Conservation (phyloP, 2,329 filamentous ascomycete genomes). For the Exophiala sp. region DNA sequence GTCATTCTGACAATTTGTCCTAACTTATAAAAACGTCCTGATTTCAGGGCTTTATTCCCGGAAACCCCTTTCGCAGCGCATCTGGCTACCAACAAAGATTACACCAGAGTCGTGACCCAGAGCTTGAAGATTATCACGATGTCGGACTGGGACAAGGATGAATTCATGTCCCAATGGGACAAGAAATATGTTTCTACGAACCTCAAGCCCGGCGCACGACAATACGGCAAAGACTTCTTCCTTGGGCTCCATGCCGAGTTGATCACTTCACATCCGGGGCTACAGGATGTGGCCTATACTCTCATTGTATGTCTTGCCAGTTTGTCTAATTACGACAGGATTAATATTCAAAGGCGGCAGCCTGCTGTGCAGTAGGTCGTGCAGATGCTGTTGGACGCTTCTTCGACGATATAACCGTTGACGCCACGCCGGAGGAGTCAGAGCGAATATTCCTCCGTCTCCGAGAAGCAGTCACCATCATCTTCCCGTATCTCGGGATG, state of each 20-base stretch:
- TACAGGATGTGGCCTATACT: constrained; percentile 4
- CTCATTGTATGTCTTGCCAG: constrained; percentile 5
- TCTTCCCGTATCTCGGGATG: constrained; percentile 10
- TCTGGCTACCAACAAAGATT: too few relatives aligned
- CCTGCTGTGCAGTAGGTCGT: constrained; percentile 12
- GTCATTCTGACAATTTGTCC: too few relatives aligned
- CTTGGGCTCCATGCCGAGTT: background rate
- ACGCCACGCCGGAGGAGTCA: constrained; percentile 4
- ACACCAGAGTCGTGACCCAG: too few relatives aligned
- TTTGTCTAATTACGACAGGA: background rate
- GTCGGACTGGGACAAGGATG: constrained; percentile 1
- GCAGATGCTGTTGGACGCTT: constrained; percentile 12
- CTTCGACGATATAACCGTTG: constrained; percentile 10
- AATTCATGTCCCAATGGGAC: constrained; percentile 16
- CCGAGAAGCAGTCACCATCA: constrained; percentile 7
- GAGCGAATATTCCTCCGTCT: constrained; percentile 5
- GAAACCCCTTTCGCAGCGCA: too few relatives aligned
- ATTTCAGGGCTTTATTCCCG: too few relatives aligned
- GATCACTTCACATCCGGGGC: background rate
- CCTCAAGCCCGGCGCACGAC: background rate
- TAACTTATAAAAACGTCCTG: too few relatives aligned
- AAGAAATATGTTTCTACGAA: constrained; percentile 14
- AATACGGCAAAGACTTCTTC: constrained; percentile 5
- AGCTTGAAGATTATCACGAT: too few relatives aligned
- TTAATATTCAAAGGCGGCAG: too few relatives aligned